Base-by-base conservation (phyloP, 495 filamentous ascomycete genomes). In the Podospora didyma region DNA sequence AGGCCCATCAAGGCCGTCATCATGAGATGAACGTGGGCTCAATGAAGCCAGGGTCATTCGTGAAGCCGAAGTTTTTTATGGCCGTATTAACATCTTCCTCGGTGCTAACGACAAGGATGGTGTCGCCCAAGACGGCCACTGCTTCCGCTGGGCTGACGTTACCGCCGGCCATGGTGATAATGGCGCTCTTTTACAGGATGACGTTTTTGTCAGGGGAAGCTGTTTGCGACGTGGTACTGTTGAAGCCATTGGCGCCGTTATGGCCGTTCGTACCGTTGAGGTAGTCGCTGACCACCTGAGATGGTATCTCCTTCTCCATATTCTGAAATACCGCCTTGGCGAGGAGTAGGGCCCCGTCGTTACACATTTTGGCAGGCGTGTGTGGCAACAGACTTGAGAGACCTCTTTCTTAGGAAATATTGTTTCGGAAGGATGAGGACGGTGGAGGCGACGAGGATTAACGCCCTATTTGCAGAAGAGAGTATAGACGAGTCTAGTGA, bases 101-200 rank as follows among this genome's bases (percentile, higher is more conserved):
- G 10, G 44, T 49, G 26, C 56, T 50, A 14, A 58, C 49, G 6
- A 50, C 49, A 1, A 53, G 7, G 26, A 58, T 48, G 2, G 49
- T 53, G 44, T 58, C 56, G 31, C 50, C 50, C 28, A 46, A 22
- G 28, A 58, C 19, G 5, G 56, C 49, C 17, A 58, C 49, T 2
- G 56, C 39, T 34, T 58, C 56, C 16, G 6, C 46, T 6, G 49
- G 49, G 44, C 7, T 53, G 50, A 53, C 53, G 2, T 48, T 47
- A 28, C 49, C 56, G 10, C 10, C 14, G 2, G 56, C 56, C 56
- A 58, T 53, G n/a, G 56, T 58, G 17, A 58, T 19, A 34, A 58
- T 58, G 44, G 19, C 49, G 3, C 56, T 50, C 7, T n/a, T 6
- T 17, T 52, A 52, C 14, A 52, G n/a, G n/a, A n/a, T n/a, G n/a